These are phyloP conservation scores for Fusarium sp. DNA, from an alignment of 2,329 filamentous ascomycete species.

Conservation along the genomic window DNA sequence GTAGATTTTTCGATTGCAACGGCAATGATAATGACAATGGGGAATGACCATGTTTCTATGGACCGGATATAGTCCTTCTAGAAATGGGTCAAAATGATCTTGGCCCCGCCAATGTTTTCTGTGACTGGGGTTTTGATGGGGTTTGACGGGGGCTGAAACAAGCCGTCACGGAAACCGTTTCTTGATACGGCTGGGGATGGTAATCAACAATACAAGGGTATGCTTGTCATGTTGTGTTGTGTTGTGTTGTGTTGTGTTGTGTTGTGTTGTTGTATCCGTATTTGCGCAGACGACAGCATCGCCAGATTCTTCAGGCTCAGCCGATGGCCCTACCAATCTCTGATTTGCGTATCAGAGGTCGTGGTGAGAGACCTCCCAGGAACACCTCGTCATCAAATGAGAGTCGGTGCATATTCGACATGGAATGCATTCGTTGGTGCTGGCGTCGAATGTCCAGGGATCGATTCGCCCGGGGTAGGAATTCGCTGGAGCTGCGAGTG, in stretches of 20 bases:
- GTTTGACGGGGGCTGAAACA: conserved; percentile 38
- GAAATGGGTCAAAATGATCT: conserved; percentile 32
- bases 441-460: conserved; percentile 45
- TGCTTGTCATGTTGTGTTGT: neutral
- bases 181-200: conserved; percentile 25
- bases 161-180: conserved; percentile 32
- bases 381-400: conserved; percentile 60
- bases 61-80: conserved; percentile 9
- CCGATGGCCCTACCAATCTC: conserved; percentile 67
- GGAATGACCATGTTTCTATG: conserved; percentile 3
- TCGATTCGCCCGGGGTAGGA: conserved; percentile 38
- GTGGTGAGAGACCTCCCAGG: conserved; percentile 60
- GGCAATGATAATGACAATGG: neutral
- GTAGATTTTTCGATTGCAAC: no score
- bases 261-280: no score
- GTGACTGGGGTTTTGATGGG: conserved; percentile 17
- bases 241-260: no score
- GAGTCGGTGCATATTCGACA: conserved; percentile 55
- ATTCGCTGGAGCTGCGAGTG: conserved; percentile 50
- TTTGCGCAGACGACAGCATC: conserved; percentile 9
- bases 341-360: conserved; percentile 57
- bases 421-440: conserved; percentile 49
- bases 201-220: conserved; percentile 24
- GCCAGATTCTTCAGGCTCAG: conserved; percentile 48
- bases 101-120: conserved; percentile 31